Base-by-base conservation (phyloP, 768 basidiomycete species). In the Amanita exitialis region DNA sequence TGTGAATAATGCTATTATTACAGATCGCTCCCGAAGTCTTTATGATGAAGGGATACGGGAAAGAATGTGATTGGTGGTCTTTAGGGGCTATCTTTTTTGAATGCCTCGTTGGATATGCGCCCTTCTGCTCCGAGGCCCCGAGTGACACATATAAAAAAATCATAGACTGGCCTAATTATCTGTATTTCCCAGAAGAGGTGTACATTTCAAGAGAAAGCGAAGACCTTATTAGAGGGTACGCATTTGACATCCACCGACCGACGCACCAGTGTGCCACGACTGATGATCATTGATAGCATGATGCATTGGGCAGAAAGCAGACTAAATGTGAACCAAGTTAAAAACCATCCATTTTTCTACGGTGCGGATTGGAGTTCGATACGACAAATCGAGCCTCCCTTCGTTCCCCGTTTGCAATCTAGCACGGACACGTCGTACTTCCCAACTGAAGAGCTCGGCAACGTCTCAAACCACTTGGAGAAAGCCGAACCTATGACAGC, bases 1-100 rank as follows among this genome's bases (percentile, higher is more conserved):
- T 38, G 41, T 15, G 46, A 57, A 49, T 78, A 82, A 16, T 70
- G 42, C 46, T 30, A 30, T 39, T n/a, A 10, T 23, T 55, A 45
- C 79, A 95, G 78, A 98, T 98, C 60, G 93, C 94, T 0, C 94
- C 94, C 3, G 94, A 98, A 61, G 95, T 98, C 58, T 98, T 99
- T 76, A 69, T 92, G 64, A 86, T 95, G 72, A 87, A 95, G 62
- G 95, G 95, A 4, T 99, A 99, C 59, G 92, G 93, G 43, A 94
- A 95, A 67, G 95, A 97, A 68, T 98, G 95, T 63, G 95, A 99
- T 68, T 99, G 95, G 95, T 99, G 95, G 95, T 97, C 95, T 34
- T 70, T 99, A 50, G 95, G 95, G 10, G 94, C 95, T 4, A 98
- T 99, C 66, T 96, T 94, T 83, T 99, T 94, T 63, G 95, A 99